phyloP scores from a whole-genome alignment of 768 basidiomycete species.

The Cystobasidium tubakii region DNA sequence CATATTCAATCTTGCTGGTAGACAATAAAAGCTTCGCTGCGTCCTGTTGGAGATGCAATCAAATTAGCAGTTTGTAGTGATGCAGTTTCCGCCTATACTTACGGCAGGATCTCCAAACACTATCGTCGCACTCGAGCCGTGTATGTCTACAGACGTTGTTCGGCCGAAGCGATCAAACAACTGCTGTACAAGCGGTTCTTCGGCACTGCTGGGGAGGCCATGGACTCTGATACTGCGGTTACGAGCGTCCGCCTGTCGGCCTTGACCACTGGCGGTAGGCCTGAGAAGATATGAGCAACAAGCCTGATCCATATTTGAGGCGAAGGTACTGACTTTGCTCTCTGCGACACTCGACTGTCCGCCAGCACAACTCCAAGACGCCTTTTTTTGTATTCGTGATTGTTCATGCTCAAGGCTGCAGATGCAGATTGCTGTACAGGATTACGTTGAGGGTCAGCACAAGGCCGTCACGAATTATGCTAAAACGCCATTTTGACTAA shows the following conservation, averaged over 20 bases:
- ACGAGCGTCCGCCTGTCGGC: constrained; percentile 57
- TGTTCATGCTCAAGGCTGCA: constrained; percentile 71
- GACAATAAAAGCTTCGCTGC: constrained; percentile 71
- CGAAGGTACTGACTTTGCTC: constrained; percentile 53
- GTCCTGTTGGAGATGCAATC: constrained; percentile 57
- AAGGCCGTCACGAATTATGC: too few species aligned
- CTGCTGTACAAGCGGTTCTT: constrained; percentile 90
- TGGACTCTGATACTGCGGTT: constrained; percentile 70
- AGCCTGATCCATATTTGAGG: too few species aligned
- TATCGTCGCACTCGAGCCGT: constrained; percentile 58
- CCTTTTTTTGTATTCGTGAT: constrained; percentile 80
- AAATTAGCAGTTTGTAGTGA: too few species aligned
- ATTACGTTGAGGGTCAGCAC: too few species aligned
- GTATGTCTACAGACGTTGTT: constrained; percentile 65
- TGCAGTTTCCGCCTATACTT: constrained; percentile 46
- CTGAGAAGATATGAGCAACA: neutral
- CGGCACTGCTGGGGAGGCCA: constrained; percentile 67
- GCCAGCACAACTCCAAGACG: constrained; percentile 81
- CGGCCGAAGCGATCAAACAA: constrained; percentile 67
- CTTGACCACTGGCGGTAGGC: constrained; percentile 50
- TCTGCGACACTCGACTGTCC: constrained; percentile 62
- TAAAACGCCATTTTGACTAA: too few species aligned
- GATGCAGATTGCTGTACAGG: constrained; percentile 60
- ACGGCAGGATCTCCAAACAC: constrained; percentile 52
- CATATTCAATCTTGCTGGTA: constrained; percentile 66